A percentile compares a stretch with the other conserved stretches of the same genome.
Conservation (phyloP, 306 rosid species). For the Vicia sativa region DNA sequence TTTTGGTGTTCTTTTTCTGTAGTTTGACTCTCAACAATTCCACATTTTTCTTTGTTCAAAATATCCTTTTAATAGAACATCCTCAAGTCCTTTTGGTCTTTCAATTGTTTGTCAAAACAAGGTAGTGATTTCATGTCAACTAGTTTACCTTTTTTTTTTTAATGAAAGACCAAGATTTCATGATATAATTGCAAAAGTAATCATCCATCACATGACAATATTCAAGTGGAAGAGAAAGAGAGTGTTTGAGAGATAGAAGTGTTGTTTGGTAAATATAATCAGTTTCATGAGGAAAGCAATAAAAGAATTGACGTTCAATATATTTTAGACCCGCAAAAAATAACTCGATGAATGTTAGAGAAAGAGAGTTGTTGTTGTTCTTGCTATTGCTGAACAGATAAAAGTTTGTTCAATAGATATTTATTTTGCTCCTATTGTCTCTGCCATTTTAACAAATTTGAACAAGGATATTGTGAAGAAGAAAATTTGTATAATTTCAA, state of each 20-base stretch:
- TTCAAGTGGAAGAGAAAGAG: slow-evolving; percentile 50
- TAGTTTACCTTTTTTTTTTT: neutral
- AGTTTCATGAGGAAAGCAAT: slow-evolving; percentile 40
- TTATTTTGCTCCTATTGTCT: neutral
- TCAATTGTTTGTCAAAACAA: slow-evolving; percentile 35
- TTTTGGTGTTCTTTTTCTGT: neutral
- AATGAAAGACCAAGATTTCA: slow-evolving; percentile 44
- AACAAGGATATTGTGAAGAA: too few relatives aligned
- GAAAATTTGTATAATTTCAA: too few relatives aligned
- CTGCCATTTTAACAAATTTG: too few relatives aligned
- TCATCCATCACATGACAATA: slow-evolving; percentile 50
- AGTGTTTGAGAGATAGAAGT: slow-evolving; percentile 50
- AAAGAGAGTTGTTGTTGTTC: slow-evolving; percentile 30
- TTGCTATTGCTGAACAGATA: slow-evolving; percentile 8
- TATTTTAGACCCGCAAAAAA: slow-evolving; percentile 45
- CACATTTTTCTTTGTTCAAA: slow-evolving; percentile 33
- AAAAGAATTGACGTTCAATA: slow-evolving; percentile 52
- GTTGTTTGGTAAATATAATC: slow-evolving; percentile 31
- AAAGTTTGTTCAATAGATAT: slow-evolving; percentile 36
- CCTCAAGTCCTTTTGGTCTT: slow-evolving; percentile 29
- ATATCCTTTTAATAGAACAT: slow-evolving; percentile 41
- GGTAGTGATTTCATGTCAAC: slow-evolving; percentile 30
- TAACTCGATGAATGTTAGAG: slow-evolving; percentile 54
- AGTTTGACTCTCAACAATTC: slow-evolving; percentile 38
- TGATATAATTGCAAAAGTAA: slow-evolving; percentile 38